Evolutionary conservation across 2,329 filamentous ascomycete genomes (phyloP).

Genomic region (Coniochaeta sp.): DNA sequence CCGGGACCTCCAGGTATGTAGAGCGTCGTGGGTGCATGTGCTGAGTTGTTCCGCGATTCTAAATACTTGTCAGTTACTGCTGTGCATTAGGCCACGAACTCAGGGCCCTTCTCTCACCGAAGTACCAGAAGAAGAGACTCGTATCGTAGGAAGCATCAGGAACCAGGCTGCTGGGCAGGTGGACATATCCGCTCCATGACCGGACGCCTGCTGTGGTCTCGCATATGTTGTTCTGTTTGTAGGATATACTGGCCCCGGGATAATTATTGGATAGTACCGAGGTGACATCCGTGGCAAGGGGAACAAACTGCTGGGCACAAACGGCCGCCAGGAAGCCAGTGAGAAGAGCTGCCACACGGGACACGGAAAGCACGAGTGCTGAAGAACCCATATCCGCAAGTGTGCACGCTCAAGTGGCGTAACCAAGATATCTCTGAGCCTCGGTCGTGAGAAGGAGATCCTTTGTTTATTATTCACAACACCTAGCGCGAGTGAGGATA

Average conservation of each 20-base stretch:
- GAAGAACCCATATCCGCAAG: neutral
- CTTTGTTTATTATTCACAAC: too few relatives aligned
- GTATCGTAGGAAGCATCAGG: conserved; percentile 36
- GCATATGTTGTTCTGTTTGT: conserved; percentile 32
- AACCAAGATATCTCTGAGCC: too few relatives aligned
- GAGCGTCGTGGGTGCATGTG: conserved; percentile 48
- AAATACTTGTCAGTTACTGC: neutral
- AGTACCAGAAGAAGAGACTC: conserved; percentile 58
- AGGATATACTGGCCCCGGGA: conserved; percentile 30
- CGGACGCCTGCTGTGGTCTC: conserved; percentile 49
- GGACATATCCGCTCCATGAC: conserved; percentile 50
- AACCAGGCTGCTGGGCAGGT: conserved; percentile 38
- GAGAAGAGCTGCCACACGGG: neutral
- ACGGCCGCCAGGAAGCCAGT: neutral
- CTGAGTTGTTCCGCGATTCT: conserved; percentile 44
- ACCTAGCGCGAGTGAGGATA: too few relatives aligned
- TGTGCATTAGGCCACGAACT: neutral
- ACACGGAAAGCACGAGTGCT: neutral
- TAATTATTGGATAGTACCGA: conserved; percentile 31
- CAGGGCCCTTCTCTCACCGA: neutral
- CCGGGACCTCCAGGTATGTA: conserved; percentile 60
- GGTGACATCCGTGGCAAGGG: conserved; percentile 13
- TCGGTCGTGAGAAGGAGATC: too few relatives aligned
- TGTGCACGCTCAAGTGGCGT: too few relatives aligned
- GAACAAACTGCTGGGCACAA: conserved; percentile 6